Evolutionary conservation across 2,329 filamentous ascomycete genomes (phyloP).

Genomic region (Fusarium lateritium): DNA sequence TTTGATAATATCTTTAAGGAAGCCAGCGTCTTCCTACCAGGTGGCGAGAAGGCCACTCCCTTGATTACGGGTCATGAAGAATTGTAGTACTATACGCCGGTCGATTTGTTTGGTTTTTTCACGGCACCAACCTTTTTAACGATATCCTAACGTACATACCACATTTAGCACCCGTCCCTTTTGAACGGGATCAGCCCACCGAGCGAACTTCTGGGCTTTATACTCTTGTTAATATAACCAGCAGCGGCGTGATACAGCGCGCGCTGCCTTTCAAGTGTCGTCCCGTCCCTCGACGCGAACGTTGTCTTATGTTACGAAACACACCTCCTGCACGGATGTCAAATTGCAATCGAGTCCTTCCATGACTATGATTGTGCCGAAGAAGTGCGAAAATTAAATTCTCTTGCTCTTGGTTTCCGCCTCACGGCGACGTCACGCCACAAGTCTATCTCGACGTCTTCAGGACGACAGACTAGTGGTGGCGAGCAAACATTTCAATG

Average conservation of each 20-base stretch:
- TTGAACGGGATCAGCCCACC: constrained; percentile 26
- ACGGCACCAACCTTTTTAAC: constrained; percentile 43
- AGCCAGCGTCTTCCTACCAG: constrained; percentile 44
- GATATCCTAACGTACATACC: constrained; percentile 52
- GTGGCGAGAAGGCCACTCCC: constrained; percentile 43
- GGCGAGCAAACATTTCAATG: constrained; percentile 52
- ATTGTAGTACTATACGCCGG: constrained; percentile 50
- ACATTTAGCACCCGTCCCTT: constrained; percentile 31
- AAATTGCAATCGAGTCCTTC: constrained; percentile 94
- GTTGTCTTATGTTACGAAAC: constrained; percentile 4
- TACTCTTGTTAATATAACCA: constrained; percentile 49
- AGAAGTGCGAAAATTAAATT: constrained; percentile 93
- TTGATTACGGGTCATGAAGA: constrained; percentile 54
- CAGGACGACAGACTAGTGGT: constrained; percentile 33
- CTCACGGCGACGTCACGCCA: constrained; percentile 46
- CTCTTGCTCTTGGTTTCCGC: constrained; percentile 51
- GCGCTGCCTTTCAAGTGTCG: constrained; percentile 35
- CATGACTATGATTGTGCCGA: constrained; percentile 97
- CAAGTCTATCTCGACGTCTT: constrained; percentile 31
- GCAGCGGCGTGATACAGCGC: constrained; percentile 37
- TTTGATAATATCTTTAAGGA: constrained; percentile 71
- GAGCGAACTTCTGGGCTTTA: constrained; percentile 35
- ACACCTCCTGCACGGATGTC: constrained; percentile 89
- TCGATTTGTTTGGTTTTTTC: constrained; percentile 38
- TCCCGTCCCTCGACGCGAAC: constrained; percentile 17